Evolutionary conservation across 225 moss, liverwort and hornwort species (phyloP).

Genomic region (Rhytidiadelphus loreus): DNA sequence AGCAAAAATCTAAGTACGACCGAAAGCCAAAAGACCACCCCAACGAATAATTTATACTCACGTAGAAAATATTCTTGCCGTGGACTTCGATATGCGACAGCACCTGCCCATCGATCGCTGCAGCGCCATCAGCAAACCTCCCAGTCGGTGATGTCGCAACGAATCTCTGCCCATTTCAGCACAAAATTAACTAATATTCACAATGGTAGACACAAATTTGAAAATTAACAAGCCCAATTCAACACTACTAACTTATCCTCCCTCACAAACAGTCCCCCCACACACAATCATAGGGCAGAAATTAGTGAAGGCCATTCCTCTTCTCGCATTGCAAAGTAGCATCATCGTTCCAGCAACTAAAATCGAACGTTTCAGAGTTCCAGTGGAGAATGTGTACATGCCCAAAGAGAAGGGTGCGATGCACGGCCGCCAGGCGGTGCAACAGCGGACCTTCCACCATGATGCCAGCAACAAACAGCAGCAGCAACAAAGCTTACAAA

Average conservation of each 20-base stretch:
- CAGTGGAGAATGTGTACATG: slow-evolving; percentile 6
- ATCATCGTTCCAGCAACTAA: background rate
- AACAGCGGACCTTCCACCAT: slow-evolving; percentile 94
- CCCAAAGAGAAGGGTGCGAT: slow-evolving; percentile 55
- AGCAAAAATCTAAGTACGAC: background rate
- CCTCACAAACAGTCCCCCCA: background rate
- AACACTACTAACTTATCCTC: background rate
- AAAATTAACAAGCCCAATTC: background rate
- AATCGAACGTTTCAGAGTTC: background rate
- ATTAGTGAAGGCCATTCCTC: background rate
- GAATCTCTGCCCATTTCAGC: slow-evolving; percentile 45
- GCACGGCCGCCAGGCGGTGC: slow-evolving; percentile 75
- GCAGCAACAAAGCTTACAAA: background rate
- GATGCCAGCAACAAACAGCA: background rate
- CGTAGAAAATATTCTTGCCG: slow-evolving; percentile 93
- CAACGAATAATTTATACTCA: slow-evolving; percentile 6
- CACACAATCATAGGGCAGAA: background rate
- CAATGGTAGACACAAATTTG: background rate
- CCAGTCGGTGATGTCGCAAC: slow-evolving; percentile 65
- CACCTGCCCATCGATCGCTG: slow-evolving; percentile 51
- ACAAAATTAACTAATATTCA: background rate
- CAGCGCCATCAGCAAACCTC: slow-evolving; percentile 62
- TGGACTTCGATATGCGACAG: slow-evolving; percentile 77
- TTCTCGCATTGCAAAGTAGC: background rate
- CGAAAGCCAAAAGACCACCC: background rate